Evolutionary conservation across 768 basidiomycete species (phyloP).

Genomic region (Amanita thiersii): DNA sequence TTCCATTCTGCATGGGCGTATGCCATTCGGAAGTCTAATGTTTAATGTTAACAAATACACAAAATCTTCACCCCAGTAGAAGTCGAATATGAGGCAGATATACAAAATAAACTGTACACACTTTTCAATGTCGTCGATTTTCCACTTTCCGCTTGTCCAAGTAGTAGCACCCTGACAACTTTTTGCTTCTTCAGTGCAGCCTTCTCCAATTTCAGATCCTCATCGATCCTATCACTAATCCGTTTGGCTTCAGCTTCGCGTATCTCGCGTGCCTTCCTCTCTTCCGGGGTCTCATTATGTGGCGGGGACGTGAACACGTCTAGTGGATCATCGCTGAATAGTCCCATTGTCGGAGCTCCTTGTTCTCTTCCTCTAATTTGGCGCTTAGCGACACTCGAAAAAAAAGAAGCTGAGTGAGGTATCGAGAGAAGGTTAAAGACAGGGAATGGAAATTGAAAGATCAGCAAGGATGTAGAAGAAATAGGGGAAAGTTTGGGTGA

Average conservation of each 20-base stretch:
- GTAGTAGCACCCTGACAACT: slow-evolving; percentile 42
- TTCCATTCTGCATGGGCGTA: slow-evolving; percentile 57
- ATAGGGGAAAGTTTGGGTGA: no score
- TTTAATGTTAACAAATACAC: no score
- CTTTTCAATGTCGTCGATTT: slow-evolving; percentile 59
- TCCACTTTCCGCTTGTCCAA: slow-evolving; percentile 58
- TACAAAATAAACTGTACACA: slow-evolving; percentile 16
- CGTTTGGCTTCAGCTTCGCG: slow-evolving; percentile 50
- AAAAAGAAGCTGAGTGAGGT: no score
- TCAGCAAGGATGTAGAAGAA: no score
- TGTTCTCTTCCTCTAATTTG: no score
- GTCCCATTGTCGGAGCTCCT: slow-evolving; percentile 16
- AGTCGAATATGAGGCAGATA: not conserved
- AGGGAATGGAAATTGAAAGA: no score
- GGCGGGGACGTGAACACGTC: slow-evolving; percentile 50
- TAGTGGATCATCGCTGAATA: slow-evolving; percentile 43
- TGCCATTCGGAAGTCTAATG: slow-evolving; percentile 64
- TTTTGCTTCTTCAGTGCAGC: slow-evolving; percentile 35
- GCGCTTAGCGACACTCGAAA: no score
- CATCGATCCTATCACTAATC: slow-evolving; percentile 53
- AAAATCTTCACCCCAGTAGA: no score
- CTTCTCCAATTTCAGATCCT: slow-evolving; percentile 39
- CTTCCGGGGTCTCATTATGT: slow-evolving; percentile 40
- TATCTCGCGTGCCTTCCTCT: slow-evolving; percentile 33
- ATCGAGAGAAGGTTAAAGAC: no score